Base-by-base conservation (phyloP, 768 basidiomycete genomes). In the Dioszegia hungarica region DNA sequence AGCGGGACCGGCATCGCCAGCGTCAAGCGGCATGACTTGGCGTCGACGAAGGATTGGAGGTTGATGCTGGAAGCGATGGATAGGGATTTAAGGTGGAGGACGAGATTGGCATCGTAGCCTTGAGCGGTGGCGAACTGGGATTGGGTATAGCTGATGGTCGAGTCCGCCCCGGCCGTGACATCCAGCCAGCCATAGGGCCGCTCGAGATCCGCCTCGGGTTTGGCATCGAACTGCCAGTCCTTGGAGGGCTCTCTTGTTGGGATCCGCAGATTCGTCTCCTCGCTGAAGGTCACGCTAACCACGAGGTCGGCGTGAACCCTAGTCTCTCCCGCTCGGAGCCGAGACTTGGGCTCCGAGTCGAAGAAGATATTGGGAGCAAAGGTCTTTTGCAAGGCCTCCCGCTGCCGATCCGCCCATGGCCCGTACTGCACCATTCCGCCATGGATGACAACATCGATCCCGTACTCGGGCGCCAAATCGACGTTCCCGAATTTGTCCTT, bases 401-500 rank as follows among this genome's bases (percentile, higher is more conserved):
- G 81, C 75, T 95, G 94, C 24, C 93, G 82, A 77, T 98, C 94
- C 22, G 92, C 87, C 94, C 94, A 98, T 3, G 94, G 94, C 4
- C 94, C 94, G 71, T 97, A 98, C 19, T 84, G 82, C 33, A 95
- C 62, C 33, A 81, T 74, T 0, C 90, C 93, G 17, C 85, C 85
- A 56, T 83, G 79, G n/a, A 97, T 79, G 17, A 86, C 81, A 17
- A 98, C 64, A 68, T 98, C 89, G 24, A 95, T 78, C 2, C 93
- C 94, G 89, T 92, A 98, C 70, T 98, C 90, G 5, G 94, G 94
- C 20, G 88, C 80, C 38, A 86, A 70, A 66, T 89, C 92, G 0
- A 90, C 87, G 68, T 95, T 95, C 2, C 89, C 91, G 47, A 92
- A 80, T 61, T 90, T 86, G 67, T 82, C 71, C 11, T 59, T 57